Evolutionary conservation across 2,329 filamentous ascomycete species (phyloP).

Genomic region (Stemphylium vesicarium): DNA sequence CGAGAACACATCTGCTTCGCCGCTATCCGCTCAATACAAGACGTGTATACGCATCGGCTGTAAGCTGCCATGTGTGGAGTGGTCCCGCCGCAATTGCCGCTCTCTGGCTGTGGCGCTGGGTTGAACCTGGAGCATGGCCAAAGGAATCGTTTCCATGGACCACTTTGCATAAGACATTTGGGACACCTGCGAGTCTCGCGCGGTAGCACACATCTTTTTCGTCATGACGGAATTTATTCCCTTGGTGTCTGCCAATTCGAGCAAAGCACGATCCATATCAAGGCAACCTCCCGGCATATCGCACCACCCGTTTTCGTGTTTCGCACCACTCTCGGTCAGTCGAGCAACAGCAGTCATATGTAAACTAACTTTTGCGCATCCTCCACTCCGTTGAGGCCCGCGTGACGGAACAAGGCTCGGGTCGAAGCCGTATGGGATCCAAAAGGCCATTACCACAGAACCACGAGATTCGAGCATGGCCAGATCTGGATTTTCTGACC

Average conservation of each 20-base stretch:
- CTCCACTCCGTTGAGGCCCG: neutral
- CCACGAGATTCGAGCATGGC: neutral
- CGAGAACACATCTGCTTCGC: conserved; percentile 10
- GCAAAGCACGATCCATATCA: neutral
- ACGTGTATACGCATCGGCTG: neutral
- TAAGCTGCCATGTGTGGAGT: neutral
- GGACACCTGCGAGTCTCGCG: conserved; percentile 7
- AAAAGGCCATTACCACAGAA: conserved; percentile 2
- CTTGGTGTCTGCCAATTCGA: neutral
- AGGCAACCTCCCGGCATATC: neutral
- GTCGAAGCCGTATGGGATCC: neutral
- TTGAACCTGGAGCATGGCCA: neutral
- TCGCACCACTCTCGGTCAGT: no score
- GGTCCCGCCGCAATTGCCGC: conserved; percentile 4
- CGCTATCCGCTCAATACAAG: conserved; percentile 7
- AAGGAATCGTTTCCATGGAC: conserved; percentile 3
- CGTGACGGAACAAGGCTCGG: neutral
- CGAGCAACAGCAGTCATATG: no score
- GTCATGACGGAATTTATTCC: neutral
- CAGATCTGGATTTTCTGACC: neutral
- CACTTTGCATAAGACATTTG: conserved; percentile 7
- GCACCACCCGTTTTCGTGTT: no score
- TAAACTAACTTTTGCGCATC: neutral
- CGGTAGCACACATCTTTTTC: neutral
- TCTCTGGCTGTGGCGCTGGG: conserved; percentile 3